Evolutionary conservation across 495 filamentous ascomycete genomes (phyloP), one percentile per base, ranked within the genome.

Genomic region (Aspergillus carlsbadensis): DNA sequence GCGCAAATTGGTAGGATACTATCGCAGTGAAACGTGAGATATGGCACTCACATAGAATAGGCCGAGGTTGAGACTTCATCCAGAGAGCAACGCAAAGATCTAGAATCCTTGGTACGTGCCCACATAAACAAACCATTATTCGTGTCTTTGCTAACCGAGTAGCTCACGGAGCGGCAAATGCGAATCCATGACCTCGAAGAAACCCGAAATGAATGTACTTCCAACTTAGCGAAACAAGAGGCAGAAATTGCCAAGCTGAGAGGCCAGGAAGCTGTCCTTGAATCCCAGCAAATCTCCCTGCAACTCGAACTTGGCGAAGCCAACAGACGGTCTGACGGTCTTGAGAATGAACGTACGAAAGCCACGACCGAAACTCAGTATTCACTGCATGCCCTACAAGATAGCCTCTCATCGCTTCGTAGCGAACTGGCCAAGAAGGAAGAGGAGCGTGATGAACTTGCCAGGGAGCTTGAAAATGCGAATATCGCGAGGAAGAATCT

Each of bases 1-100:
- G 44, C 49, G 51, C 7, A 60, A 60, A 6, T 53, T 73, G 59
- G 71, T 77, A 59, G 52, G 64, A 49, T 11, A 15, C 6, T 59
- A 14, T 2, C 10, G 34, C 11, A 52, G 1, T 0, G 10, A 10
- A 10, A 17, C 21, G n/a, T 10, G 10, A 24, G 34, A 21, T 17
- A 18, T 45, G 15, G 29, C 33, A 45, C 62, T 74, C 6, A 74
- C 34, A 45, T 6, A 15, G 5, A 46, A n/a, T 29, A 73, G 68
- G 14, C 24, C 11, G 57, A 69, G 21, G 56, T 46, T 5, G 46
- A 64, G 41, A 45, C 22, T 21, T 17, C 58, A n/a, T 13, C 55
- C 17, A 47, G 54, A 14, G 58, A 58, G 7, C 41, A 59, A 20
- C 40, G 42, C 14, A 41, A 35, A 8, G 37, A 58, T 42, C 43